These are phyloP conservation scores for Prunus campanulata DNA, from an alignment of 306 rosid species.

Conservation along the genomic window DNA sequence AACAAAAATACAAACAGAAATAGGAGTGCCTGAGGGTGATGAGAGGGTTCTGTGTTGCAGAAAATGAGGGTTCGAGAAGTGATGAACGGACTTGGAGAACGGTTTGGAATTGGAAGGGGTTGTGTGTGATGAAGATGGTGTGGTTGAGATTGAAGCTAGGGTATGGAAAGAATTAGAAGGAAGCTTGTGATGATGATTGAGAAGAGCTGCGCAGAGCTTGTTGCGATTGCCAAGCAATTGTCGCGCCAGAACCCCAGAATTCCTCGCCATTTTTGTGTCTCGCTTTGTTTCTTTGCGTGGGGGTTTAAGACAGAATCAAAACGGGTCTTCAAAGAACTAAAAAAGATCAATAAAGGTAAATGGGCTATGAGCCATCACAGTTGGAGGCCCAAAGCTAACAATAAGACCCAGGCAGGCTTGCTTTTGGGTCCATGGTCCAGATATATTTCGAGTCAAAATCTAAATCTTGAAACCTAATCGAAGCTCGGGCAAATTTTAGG, in stretches of 20 bases:
- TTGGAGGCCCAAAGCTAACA: no score
- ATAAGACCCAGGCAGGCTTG: no score
- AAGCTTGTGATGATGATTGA: constrained; percentile 1
- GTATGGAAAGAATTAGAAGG: constrained; percentile 8
- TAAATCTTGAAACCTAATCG: no score
- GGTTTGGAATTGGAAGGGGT: constrained; percentile 6
- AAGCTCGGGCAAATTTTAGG: no score
- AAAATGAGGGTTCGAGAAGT: not conserved
- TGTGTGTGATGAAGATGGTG: not conserved
- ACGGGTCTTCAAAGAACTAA: not conserved
- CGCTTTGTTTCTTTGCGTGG: not conserved
- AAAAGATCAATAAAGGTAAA: not conserved
- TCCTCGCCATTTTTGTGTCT: not conserved
- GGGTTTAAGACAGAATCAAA: not conserved
- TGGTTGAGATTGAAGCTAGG: not conserved
- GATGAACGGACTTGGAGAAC: constrained; percentile 13
- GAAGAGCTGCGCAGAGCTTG: constrained; percentile 6
- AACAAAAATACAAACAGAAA: not conserved
- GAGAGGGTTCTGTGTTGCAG: constrained; percentile 13
- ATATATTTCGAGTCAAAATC: no score
- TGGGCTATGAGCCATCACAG: not conserved
- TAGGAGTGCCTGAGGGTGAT: constrained; percentile 22
- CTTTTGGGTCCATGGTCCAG: no score
- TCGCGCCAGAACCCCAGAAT: not conserved
- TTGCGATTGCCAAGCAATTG: constrained; percentile 4